Percentiles rank a stretch among this genome's conserved stretches.
Evolutionary conservation across 192 early-diverging fungal genomes (phyloP).

Genomic region (Coemansia sp.): DNA sequence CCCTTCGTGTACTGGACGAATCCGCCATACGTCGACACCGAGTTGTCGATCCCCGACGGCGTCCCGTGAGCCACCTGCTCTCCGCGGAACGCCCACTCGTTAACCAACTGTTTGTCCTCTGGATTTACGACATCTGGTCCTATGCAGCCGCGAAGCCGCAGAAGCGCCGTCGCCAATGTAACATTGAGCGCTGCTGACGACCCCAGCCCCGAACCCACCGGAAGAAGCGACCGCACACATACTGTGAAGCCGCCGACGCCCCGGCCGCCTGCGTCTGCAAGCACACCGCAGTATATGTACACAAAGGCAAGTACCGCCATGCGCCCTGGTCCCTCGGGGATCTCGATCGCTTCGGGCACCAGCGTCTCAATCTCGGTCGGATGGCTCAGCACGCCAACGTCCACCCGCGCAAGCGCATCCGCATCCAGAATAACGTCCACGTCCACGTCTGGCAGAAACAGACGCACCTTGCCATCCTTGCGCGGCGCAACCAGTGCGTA

Average conservation of each 20-base stretch:
- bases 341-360: slow-evolving; percentile 2
- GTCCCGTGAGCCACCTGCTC: slow-evolving; percentile 96
- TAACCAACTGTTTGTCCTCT: slow-evolving; percentile 60
- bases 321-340: slow-evolving; percentile 37
- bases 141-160: slow-evolving; percentile 55
- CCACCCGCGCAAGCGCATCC: slow-evolving; percentile 7
- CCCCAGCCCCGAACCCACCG: slow-evolving; percentile 92
- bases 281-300: slow-evolving; percentile 58
- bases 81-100: slow-evolving; percentile 86
- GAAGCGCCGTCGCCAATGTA: slow-evolving; percentile 71
- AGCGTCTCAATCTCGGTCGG: slow-evolving; percentile 25
- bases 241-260: slow-evolving; percentile 54
- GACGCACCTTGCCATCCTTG: slow-evolving; percentile 45
- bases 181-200: slow-evolving; percentile 94
- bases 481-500: slow-evolving; percentile 63
- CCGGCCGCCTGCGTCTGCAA: slow-evolving; percentile 14
- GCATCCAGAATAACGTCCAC: slow-evolving; percentile 38
- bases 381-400: slow-evolving; percentile 4
- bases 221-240: slow-evolving; percentile 70
- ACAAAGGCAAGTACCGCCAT: slow-evolving; percentile 66
- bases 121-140: slow-evolving; percentile 16
- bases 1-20: slow-evolving; percentile 72
- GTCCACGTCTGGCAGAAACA: slow-evolving; percentile 65
- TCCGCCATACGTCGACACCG: slow-evolving; percentile 85
- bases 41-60: slow-evolving; percentile 94